A percentile compares a stretch with the other conserved stretches of the same genome.
phyloP scores from a whole-genome alignment of 768 basidiomycete species.

The Asterophora parasitica region DNA sequence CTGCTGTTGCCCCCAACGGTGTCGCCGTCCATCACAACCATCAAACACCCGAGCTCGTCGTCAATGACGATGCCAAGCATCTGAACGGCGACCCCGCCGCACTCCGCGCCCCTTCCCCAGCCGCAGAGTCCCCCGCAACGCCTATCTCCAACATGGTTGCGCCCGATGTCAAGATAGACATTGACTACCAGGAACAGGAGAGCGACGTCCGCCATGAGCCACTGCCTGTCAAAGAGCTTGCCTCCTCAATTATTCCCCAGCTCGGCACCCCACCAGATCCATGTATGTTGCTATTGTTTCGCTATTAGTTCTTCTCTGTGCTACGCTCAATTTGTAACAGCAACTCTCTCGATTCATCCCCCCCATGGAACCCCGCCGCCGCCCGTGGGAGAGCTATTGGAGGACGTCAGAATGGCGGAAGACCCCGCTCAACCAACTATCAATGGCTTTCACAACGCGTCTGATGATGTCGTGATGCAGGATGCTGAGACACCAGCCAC shows the following conservation, averaged over 20 bases:
- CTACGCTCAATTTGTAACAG: slow-evolving; percentile 29
- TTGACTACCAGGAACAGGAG: slow-evolving; percentile 59
- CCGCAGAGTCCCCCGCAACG: slow-evolving; percentile 54
- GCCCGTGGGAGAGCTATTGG: slow-evolving; percentile 34
- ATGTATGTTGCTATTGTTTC: slow-evolving; percentile 35
- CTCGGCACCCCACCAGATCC: slow-evolving; percentile 42
- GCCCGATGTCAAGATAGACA: slow-evolving; percentile 58
- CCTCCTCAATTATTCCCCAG: slow-evolving; percentile 42
- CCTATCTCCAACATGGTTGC: slow-evolving; percentile 47
- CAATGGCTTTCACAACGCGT: slow-evolving; percentile 26
- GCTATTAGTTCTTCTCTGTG: slow-evolving; percentile 17
- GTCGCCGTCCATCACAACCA: slow-evolving; percentile 26
- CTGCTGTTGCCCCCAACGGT: slow-evolving; percentile 27
- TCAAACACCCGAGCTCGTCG: slow-evolving; percentile 19
- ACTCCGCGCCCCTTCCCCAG: slow-evolving; percentile 33
- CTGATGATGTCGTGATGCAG: slow-evolving; percentile 37
- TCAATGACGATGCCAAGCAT: slow-evolving; percentile 36
- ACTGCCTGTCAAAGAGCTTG: slow-evolving; percentile 41
- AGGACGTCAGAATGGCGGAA: slow-evolving; percentile 60
- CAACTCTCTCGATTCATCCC: slow-evolving; percentile 38
- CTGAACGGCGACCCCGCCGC: slow-evolving; percentile 27
- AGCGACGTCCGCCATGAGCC: slow-evolving; percentile 65
- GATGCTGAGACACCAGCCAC: slow-evolving; percentile 36
- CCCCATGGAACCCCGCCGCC: slow-evolving; percentile 43
- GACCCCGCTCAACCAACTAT: slow-evolving; percentile 23